phyloP scores from a whole-genome alignment of 2,329 filamentous ascomycete genomes.

The Aspergillus bombycis region DNA sequence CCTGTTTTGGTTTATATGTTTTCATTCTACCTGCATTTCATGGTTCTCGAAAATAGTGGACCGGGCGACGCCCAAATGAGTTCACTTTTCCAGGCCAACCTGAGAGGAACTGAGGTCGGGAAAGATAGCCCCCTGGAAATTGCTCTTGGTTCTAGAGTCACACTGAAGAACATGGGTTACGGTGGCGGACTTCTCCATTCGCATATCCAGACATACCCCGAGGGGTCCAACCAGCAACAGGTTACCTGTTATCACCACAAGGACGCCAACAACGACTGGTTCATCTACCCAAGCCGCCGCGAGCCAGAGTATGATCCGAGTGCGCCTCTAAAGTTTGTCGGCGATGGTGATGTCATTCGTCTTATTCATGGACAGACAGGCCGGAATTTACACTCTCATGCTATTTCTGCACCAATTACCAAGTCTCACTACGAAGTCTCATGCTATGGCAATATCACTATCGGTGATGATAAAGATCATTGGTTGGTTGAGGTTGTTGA shows the following conservation, averaged over 20 bases:
- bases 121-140: constrained; percentile 93
- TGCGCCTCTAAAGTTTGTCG: constrained; percentile 72
- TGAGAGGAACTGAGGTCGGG: constrained; percentile 90
- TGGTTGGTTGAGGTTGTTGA: constrained; percentile 91
- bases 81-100: constrained; percentile 96
- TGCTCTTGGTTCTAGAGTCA: constrained; percentile 83
- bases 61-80: constrained; percentile 99
- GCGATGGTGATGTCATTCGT: constrained; percentile 76
- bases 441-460: constrained; percentile 89
- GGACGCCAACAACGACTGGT: constrained; percentile 99
- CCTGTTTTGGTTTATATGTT: constrained; percentile 92
- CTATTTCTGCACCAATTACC: constrained; percentile 82
- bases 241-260: constrained; percentile 99
- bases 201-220: constrained; percentile 93
- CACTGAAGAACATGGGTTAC: constrained; percentile 99
- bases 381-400: constrained; percentile 94
- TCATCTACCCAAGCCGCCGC: constrained; percentile 90
- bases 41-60: constrained; percentile 88
- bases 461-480: constrained; percentile 97
- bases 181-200: constrained; percentile 95
- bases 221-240: constrained; percentile 92
- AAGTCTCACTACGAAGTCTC: constrained; percentile 94
- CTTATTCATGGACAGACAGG: constrained; percentile 94
- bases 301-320: constrained; percentile 74
- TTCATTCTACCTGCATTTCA: constrained; percentile 93